These are phyloP conservation scores for Spiromastix sp. DNA, from an alignment of 2,329 filamentous ascomycete species.

Conservation along the genomic window DNA sequence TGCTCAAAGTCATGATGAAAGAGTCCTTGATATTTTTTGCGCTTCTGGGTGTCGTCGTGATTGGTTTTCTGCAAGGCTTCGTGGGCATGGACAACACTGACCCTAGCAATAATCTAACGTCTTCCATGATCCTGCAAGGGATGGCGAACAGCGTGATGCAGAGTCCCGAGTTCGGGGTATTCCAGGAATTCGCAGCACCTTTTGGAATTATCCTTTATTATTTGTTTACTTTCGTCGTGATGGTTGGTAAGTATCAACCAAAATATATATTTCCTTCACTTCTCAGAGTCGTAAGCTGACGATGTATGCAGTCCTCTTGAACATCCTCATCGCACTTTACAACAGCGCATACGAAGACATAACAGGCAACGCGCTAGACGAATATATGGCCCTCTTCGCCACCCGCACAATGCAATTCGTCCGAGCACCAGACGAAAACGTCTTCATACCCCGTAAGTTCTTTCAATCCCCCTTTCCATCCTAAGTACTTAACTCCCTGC, in stretches of 20 bases:
- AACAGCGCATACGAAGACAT: conserved; percentile 95
- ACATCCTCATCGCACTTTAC: conserved; percentile 94
- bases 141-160: conserved; percentile 86
- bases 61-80: conserved; percentile 80
- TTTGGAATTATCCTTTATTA: conserved; percentile 96
- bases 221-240: conserved; percentile 93
- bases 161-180: conserved; percentile 78
- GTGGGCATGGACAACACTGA: conserved; percentile 82
- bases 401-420: conserved; percentile 97
- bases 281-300: too few species aligned
- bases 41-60: conserved; percentile 68
- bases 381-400: conserved; percentile 86
- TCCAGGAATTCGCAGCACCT: conserved; percentile 82
- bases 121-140: conserved; percentile 37
- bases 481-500: neutral
- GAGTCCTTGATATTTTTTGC: conserved; percentile 95
- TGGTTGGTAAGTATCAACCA: conserved; percentile 48
- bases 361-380: conserved; percentile 83
- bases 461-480: neutral
- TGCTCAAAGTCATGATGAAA: conserved; percentile 91
- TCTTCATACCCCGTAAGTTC: conserved; percentile 69
- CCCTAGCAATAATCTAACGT: conserved; percentile 45
- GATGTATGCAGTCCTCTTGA: conserved; percentile 62
- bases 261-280: too few species aligned
- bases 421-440: conserved; percentile 92